A percentile compares a stretch with the other conserved stretches of the same genome.
These are phyloP conservation scores for Cryphonectria parasitica DNA, from an alignment of 2,329 filamentous ascomycete species.

Conservation along the genomic window DNA sequence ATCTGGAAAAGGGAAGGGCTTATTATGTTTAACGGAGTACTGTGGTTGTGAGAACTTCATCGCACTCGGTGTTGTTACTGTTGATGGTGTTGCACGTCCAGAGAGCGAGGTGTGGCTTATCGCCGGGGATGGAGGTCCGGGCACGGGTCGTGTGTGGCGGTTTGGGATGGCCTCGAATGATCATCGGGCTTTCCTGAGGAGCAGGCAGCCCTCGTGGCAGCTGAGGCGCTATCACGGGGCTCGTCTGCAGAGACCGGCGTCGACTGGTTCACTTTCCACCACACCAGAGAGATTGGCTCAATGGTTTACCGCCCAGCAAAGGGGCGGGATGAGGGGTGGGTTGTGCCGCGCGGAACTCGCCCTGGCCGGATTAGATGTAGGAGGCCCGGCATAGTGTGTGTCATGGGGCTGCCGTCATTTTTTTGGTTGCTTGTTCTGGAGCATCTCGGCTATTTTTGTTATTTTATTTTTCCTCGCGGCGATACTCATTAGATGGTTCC, in stretches of 20 bases:
- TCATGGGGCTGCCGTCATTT: neutral
- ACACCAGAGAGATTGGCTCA: neutral
- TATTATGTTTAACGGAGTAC: slow-evolving; percentile 25
- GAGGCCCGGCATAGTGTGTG: neutral
- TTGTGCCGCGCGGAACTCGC: neutral
- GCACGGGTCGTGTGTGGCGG: neutral
- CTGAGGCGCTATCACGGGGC: neutral
- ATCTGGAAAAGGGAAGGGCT: slow-evolving; percentile 26
- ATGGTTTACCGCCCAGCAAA: neutral
- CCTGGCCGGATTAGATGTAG: neutral
- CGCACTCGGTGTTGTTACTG: neutral
- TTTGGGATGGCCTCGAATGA: neutral
- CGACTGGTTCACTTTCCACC: neutral
- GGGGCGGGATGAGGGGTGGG: neutral
- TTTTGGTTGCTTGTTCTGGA: neutral
- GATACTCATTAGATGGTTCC: slow-evolving; percentile 27
- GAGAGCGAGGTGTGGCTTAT: neutral
- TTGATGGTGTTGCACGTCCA: neutral
- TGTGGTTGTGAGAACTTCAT: slow-evolving; percentile 4
- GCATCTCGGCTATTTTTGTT: slow-evolving; percentile 5
- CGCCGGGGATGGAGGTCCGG: neutral
- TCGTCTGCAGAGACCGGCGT: neutral
- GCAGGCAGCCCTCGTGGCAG: neutral
- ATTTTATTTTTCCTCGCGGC: slow-evolving; percentile 9
- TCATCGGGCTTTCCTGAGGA: neutral